Conservation (phyloP, 208 protist genomes). For the Tetramitus jugosus region DNA sequence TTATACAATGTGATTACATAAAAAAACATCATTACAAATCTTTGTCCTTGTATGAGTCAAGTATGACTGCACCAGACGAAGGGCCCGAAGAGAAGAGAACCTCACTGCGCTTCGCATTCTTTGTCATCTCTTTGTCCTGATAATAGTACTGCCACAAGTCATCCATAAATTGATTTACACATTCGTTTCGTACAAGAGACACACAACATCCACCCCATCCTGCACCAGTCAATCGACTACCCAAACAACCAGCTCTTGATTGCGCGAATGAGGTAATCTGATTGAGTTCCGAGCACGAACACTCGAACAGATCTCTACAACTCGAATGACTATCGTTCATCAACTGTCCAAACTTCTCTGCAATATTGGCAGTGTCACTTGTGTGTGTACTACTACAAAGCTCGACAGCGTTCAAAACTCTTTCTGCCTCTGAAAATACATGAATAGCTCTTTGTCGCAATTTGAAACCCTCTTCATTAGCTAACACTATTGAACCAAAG, state of each 20-base stretch:
- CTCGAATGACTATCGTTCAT: constrained; percentile 43
- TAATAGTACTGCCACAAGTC: not conserved
- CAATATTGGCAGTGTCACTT: not conserved
- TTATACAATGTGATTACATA: too few species aligned
- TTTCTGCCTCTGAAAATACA: constrained; percentile 11
- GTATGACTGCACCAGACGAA: not conserved
- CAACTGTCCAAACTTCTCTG: constrained; percentile 25
- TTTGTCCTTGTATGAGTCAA: too few species aligned
- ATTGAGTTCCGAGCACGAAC: constrained; percentile 38
- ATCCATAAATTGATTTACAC: not conserved
- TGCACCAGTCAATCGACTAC: constrained; percentile 40
- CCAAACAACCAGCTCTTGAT: constrained; percentile 24
- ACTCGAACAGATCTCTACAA: constrained; percentile 36
- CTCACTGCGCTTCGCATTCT: not conserved
- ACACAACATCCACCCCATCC: constrained; percentile 39
- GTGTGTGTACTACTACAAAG: constrained; percentile 12
- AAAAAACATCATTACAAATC: too few species aligned
- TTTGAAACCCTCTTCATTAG: not conserved
- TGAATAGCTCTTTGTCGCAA: constrained; percentile 1
- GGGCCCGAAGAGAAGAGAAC: not conserved
- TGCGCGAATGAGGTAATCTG: constrained; percentile 30
- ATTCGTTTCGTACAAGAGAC: not conserved
- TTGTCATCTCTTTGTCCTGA: not conserved
- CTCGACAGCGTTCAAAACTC: constrained; percentile 19
- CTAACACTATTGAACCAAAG: not conserved